Conservation (phyloP, 495 filamentous ascomycete species). For the Neurospora tetraspora region DNA sequence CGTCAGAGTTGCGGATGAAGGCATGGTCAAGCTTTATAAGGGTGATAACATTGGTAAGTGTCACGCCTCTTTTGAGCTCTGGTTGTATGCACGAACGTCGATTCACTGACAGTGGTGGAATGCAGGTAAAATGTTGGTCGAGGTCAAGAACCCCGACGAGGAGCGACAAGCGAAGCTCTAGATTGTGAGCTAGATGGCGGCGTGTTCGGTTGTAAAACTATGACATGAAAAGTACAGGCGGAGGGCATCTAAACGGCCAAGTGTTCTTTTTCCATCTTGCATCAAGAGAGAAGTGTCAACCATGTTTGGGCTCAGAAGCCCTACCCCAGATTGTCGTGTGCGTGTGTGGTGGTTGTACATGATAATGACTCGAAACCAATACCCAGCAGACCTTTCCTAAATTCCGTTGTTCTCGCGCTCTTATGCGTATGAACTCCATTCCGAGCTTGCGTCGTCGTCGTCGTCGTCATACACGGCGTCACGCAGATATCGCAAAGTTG, state of each 20-base stretch:
- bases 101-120: neutral
- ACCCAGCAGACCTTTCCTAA: neutral
- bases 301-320: neutral
- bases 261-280: neutral
- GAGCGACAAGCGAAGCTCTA: neutral
- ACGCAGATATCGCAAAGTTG: neutral
- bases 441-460: neutral
- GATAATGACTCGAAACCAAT: neutral
- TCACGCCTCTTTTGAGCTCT: neutral
- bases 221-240: neutral
- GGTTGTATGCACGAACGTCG: neutral
- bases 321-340: neutral
- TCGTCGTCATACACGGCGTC: neutral
- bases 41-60: slow-evolving; percentile 46
- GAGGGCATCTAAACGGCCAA: neutral
- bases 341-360: neutral
- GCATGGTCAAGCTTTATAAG: slow-evolving; percentile 41
- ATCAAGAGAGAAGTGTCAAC: neutral
- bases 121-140: slow-evolving; percentile 20
- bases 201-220: neutral
- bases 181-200: neutral
- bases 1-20: slow-evolving; percentile 39
- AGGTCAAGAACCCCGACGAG: slow-evolving; percentile 21
- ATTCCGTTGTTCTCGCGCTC: neutral
- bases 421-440: neutral